Evolutionary conservation across 768 basidiomycete species (phyloP).

Genomic region (Mycena filopes): DNA sequence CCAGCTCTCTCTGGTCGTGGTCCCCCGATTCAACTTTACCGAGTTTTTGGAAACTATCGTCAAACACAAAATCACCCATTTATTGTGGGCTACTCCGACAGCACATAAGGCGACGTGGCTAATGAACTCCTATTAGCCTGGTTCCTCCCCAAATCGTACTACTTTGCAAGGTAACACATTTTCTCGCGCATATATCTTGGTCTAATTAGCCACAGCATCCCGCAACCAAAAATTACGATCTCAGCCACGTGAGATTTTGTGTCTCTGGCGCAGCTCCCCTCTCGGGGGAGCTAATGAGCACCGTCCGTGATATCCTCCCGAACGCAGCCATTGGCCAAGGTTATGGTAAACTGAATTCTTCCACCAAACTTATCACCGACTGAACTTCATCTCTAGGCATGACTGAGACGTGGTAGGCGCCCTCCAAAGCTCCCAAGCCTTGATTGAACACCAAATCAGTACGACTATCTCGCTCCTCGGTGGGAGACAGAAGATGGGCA

Average conservation of each 20-base stretch:
- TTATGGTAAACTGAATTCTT: conserved; percentile 53
- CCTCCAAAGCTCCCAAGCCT: not conserved
- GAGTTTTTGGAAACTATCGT: conserved; percentile 66
- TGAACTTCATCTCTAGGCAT: no score
- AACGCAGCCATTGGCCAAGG: conserved; percentile 74
- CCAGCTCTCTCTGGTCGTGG: conserved; percentile 66
- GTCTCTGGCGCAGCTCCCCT: conserved; percentile 74
- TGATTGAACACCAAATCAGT: conserved; percentile 51
- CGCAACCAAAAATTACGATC: conserved; percentile 58
- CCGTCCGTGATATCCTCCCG: conserved; percentile 59
- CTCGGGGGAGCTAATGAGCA: conserved; percentile 62
- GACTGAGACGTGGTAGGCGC: no score
- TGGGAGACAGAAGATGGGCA: conserved; percentile 54
- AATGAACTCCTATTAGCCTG: conserved; percentile 47
- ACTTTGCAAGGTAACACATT: conserved; percentile 67
- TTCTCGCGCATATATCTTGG: not conserved
- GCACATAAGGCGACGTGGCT: not conserved
- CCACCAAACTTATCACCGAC: no score
- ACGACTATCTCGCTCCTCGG: conserved; percentile 62
- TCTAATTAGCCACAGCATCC: conserved; percentile 54
- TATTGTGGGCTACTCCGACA: conserved; percentile 54
- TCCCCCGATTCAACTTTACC: conserved; percentile 71
- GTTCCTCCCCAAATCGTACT: conserved; percentile 76
- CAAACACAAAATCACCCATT: conserved; percentile 63
- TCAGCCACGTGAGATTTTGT: conserved; percentile 62